These are phyloP conservation scores for Cladosporium sp. DNA, from an alignment of 2,329 filamentous ascomycete genomes.

Conservation along the genomic window DNA sequence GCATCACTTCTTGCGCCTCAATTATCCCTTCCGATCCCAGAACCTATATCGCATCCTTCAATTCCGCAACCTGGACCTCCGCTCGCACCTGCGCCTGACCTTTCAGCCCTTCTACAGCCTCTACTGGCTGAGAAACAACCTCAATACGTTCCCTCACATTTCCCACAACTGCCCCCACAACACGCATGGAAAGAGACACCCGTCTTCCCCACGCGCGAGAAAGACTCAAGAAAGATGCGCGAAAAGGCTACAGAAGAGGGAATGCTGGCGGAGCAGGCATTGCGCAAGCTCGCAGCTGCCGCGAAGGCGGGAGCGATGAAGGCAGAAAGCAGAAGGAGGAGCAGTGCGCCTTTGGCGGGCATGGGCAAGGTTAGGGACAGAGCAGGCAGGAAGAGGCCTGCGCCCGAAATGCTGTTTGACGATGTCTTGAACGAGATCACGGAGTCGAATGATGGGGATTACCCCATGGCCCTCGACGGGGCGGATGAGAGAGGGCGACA, in stretches of 20 bases:
- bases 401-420: slow-evolving; percentile 49
- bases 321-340: slow-evolving; percentile 38
- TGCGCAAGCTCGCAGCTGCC: slow-evolving; percentile 54
- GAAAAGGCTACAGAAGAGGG: slow-evolving; percentile 64
- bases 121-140: slow-evolving; percentile 47
- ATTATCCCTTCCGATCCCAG: slow-evolving; percentile 35
- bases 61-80: slow-evolving; percentile 39
- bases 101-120: slow-evolving; percentile 49
- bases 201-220: slow-evolving; percentile 56
- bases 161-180: slow-evolving; percentile 59
- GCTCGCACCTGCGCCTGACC: slow-evolving; percentile 38
- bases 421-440: slow-evolving; percentile 44
- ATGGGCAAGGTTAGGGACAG: slow-evolving; percentile 22
- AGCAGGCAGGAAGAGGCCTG: slow-evolving; percentile 27
- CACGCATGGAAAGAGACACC: slow-evolving; percentile 61
- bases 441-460: slow-evolving; percentile 31
- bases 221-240: slow-evolving; percentile 50
- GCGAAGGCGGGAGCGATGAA: slow-evolving; percentile 47
- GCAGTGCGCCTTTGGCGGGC: slow-evolving; percentile 20
- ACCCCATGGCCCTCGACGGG: slow-evolving; percentile 21
- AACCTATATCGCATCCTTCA: slow-evolving; percentile 32
- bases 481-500: slow-evolving; percentile 23
- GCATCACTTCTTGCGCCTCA: slow-evolving; percentile 39
- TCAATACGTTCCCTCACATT: slow-evolving; percentile 55
- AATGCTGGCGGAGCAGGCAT: slow-evolving; percentile 59